Conservation (phyloP, 2,329 filamentous ascomycete genomes). For the Fusarium praegraminearum region DNA sequence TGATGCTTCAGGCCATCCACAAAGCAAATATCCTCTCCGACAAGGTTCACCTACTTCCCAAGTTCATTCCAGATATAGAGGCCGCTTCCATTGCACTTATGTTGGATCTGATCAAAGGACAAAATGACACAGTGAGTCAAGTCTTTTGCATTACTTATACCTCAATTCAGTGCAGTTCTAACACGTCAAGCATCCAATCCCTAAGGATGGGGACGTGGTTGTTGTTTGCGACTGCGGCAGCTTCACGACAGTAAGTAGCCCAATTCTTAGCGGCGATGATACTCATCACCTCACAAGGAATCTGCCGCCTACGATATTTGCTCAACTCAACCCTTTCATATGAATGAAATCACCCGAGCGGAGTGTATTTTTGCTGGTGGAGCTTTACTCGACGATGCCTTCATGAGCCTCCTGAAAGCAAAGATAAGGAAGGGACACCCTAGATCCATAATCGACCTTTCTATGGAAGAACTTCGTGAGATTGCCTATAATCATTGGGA, state of each 20-base stretch:
- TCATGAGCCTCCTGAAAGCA: background rate
- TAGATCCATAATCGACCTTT: rapidly evolving
- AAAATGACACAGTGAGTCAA: background rate
- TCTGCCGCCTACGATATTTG: background rate
- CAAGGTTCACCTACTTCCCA: background rate
- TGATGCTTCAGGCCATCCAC: background rate
- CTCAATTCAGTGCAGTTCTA: background rate
- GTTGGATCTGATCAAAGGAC: background rate
- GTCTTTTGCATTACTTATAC: background rate
- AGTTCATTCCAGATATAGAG: background rate
- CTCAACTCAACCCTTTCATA: background rate
- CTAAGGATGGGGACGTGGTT: background rate
- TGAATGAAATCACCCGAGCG: background rate
- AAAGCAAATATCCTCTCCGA: background rate
- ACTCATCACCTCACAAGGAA: background rate
- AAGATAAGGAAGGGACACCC: background rate
- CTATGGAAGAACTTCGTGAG: background rate
- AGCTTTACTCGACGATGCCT: background rate
- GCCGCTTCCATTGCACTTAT: background rate
- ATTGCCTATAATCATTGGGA: background rate
- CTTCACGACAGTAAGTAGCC: background rate
- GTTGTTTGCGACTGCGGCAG: slow-evolving; percentile 1
- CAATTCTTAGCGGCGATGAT: too few relatives aligned
- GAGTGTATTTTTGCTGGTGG: background rate
- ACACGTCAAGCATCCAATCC: background rate